These are phyloP conservation scores for Colletotrichum brevisporum DNA, from an alignment of 2,329 filamentous ascomycete genomes.

Conservation along the genomic window DNA sequence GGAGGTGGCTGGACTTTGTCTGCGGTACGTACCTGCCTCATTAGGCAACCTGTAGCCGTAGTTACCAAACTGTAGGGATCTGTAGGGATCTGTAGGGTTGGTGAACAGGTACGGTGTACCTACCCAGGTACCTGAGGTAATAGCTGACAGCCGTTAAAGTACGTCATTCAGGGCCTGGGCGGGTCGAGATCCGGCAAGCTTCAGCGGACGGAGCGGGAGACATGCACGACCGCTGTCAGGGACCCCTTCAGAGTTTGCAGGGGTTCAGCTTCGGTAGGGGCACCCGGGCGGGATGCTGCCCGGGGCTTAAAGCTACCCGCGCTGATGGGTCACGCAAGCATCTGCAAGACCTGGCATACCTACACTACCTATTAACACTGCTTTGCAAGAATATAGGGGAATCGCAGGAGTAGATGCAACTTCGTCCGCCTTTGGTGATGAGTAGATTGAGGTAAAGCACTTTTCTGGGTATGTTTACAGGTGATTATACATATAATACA, in stretches of 20 bases:
- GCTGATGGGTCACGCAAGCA: neutral
- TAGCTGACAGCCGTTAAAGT: conserved; percentile 12
- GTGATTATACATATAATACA: conserved; percentile 23
- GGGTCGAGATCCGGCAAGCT: conserved; percentile 17
- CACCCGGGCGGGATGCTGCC: neutral
- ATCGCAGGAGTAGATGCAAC: too few species aligned
- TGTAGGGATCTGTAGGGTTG: neutral
- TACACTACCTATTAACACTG: too few species aligned
- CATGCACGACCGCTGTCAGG: conserved; percentile 23
- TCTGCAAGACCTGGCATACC: conserved; percentile 1
- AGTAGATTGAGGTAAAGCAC: neutral
- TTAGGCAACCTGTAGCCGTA: too few species aligned
- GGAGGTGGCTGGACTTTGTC: neutral
- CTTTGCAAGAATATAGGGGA: too few species aligned
- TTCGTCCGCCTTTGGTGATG: neutral
- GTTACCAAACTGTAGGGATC: too few species aligned
- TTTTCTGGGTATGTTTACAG: conserved; percentile 12
- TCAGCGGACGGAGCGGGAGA: conserved; percentile 22
- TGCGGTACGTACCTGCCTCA: conserved; percentile 4
- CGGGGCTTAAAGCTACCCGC: conserved; percentile 2
- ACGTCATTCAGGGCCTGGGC: conserved; percentile 21
- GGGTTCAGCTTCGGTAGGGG: conserved; percentile 13
- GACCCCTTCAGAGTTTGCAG: conserved; percentile 19
- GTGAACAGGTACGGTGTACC: too few species aligned
- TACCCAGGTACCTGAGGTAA: conserved; percentile 1